Base-by-base conservation (phyloP, 192 early-diverging fungal genomes). In the Backusella macrospora region DNA sequence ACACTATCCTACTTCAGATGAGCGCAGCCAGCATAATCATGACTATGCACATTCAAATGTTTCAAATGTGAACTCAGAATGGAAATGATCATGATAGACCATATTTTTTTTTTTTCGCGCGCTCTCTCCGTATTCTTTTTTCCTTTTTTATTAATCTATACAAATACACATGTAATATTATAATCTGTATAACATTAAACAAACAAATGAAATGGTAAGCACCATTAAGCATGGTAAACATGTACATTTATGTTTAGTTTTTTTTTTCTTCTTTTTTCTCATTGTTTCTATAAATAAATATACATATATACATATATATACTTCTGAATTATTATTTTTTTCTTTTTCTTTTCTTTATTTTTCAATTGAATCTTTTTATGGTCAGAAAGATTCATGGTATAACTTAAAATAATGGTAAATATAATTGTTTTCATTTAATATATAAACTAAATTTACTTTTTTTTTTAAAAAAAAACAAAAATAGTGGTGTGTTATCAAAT, bases 41-140 rank as follows among this genome's bases (percentile, higher is more conserved):
- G 52, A 59, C 52, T 59, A 59, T 59, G 52, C 52, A 59, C 52
- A 59, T 59, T 59, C 52, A 59, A 59, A 23, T 26, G 52, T 59
- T 59, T 59, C 52, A 59, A 59, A 59, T 59, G 18, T 21, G 13
- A 23, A 23, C 52, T 26, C 52, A 59, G 23, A 59, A 23, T 59
- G 18, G 52, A 21, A 59, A 26, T 59, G 52, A 52, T 23, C 49
- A 52, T 18, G 21, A 52, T 52, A 23, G 18, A 52, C 21, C 49
- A 9, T 52, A 59, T 59, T 21, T 59, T 18, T 59, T 21, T 59
- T 18, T 59, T 10, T 8, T 7, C 29, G 29, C 29, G 29, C 29
- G 29, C 29, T 0, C 29, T 34, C 29, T 34, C 29, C 29, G 29
- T 34, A 34, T 34, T 34, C 29, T 34, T 34, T 34, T 34, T 34